Conservation (phyloP, 768 basidiomycete genomes). For the Leccinum boreale region DNA sequence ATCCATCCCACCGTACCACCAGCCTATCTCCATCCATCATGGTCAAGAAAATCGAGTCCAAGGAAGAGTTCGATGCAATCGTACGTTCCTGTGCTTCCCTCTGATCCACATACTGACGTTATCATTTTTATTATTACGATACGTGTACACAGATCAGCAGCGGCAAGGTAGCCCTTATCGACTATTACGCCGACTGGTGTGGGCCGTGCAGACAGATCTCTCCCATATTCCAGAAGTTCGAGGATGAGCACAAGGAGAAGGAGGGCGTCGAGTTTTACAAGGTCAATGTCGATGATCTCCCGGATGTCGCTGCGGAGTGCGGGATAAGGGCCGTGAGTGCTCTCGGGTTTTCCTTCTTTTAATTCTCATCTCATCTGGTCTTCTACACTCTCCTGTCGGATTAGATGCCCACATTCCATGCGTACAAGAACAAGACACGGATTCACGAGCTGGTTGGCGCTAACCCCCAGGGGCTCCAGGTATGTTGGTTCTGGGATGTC, state of each 20-base stretch:
- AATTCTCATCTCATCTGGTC: not conserved
- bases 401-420: conserved; percentile 23
- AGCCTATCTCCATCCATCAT: not conserved
- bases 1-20: no score
- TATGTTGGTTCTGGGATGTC: not conserved
- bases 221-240: conserved; percentile 8
- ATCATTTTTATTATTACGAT: not conserved
- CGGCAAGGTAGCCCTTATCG: conserved; percentile 12
- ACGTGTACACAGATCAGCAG: not conserved
- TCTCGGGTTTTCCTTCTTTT: not conserved
- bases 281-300: conserved; percentile 61
- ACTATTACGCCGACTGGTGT: conserved; percentile 23
- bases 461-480: not conserved
- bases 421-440: not conserved
- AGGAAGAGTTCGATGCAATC: not conserved
- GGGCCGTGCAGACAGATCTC: conserved; percentile 16
- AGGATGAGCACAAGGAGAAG: not conserved
- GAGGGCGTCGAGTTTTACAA: conserved; percentile 59
- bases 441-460: not conserved
- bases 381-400: not conserved
- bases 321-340: conserved; percentile 51
- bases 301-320: conserved; percentile 47
- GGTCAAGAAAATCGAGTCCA: not conserved
- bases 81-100: conserved; percentile 1
- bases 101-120: not conserved